phyloP scores from a whole-genome alignment of 2,329 filamentous ascomycete species.

The Fusarium proliferatum region DNA sequence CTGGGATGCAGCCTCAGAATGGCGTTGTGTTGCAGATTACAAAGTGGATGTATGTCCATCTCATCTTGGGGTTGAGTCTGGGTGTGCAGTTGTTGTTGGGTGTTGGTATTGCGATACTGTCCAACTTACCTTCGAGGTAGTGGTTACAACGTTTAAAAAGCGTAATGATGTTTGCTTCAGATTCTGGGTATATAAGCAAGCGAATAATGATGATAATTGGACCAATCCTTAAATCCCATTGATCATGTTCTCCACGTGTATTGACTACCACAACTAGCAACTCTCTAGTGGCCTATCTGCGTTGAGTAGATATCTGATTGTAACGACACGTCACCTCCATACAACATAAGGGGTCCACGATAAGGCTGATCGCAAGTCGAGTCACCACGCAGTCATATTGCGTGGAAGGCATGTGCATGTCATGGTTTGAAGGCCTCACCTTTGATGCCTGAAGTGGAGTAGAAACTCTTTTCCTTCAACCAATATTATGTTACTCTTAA shows the following conservation, averaged over 20 bases:
- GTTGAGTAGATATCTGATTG: not conserved
- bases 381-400: not conserved
- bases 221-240: not conserved
- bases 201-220: not conserved
- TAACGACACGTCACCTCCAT: not conserved
- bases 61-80: constrained; percentile 49
- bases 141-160: not conserved
- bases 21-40: constrained; percentile 49
- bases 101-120: constrained; percentile 19
- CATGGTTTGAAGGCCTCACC: not conserved
- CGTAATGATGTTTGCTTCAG: not conserved
- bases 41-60: constrained; percentile 45
- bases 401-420: not conserved
- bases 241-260: not conserved
- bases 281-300: not conserved
- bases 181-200: not conserved
- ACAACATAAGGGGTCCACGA: not conserved
- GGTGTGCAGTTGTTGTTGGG: constrained; percentile 47
- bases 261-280: not conserved
- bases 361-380: not conserved
- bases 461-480: not conserved
- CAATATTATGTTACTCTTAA: not conserved
- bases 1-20: constrained; percentile 47
- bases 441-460: not conserved
- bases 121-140: constrained; percentile 11